A percentile compares a stretch with the other conserved stretches of the same genome.
Evolutionary conservation across 805 yeast species (phyloP).

Genomic region (Wickerhamomyces silvicola): DNA sequence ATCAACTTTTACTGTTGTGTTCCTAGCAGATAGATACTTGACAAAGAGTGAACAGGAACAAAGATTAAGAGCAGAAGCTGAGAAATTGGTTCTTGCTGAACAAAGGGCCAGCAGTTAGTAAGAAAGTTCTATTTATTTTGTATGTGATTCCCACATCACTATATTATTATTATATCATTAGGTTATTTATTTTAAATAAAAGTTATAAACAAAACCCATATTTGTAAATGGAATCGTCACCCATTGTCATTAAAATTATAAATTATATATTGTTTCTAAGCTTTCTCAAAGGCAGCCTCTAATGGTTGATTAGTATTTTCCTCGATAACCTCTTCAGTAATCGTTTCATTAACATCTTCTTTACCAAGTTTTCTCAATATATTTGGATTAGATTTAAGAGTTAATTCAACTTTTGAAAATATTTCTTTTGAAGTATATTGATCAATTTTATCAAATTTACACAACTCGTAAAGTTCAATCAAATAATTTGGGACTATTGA

Average conservation of each 20-base stretch:
- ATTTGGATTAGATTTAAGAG: constrained; percentile 22
- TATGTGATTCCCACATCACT: no score
- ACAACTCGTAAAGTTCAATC: constrained; percentile 20
- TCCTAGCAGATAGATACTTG: constrained; percentile 17
- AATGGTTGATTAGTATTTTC: constrained; percentile 8
- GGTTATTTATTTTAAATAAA: no score
- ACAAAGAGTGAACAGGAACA: constrained; percentile 13
- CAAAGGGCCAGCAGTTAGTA: constrained; percentile 5
- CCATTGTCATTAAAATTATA: no score
- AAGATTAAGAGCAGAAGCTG: constrained; percentile 13
- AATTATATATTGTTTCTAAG: constrained; percentile 1
- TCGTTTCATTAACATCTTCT: neutral
- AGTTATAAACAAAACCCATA: no score
- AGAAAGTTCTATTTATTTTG: no score
- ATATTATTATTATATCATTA: no score
- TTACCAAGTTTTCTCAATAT: constrained; percentile 7
- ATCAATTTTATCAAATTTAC: constrained; percentile 17
- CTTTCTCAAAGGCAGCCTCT: constrained; percentile 12
- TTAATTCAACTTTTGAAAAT: constrained; percentile 25
- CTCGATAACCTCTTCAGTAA: constrained; percentile 7
- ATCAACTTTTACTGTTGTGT: constrained; percentile 23
- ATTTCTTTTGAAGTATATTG: constrained; percentile 33
- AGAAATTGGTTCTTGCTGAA: constrained; percentile 12
- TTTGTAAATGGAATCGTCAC: no score
- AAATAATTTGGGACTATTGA: constrained; percentile 65